These are phyloP conservation scores for Fusarium tricinctum DNA, from an alignment of 2,329 filamentous ascomycete genomes.

Conservation along the genomic window DNA sequence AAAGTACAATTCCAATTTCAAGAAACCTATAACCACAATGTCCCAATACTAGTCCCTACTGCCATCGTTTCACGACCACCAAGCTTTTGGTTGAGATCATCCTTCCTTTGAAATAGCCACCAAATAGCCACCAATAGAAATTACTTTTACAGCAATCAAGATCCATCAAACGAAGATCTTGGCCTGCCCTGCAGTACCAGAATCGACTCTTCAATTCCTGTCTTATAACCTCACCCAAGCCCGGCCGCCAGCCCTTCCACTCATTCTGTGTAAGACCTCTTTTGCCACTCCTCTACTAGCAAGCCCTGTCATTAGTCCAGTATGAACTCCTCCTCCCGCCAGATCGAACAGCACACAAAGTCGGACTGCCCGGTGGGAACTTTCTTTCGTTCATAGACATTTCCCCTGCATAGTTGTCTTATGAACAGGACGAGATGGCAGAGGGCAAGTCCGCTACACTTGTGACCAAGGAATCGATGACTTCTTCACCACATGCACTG, in stretches of 20 bases:
- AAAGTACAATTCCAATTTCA: no score
- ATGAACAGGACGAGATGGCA: slow-evolving; percentile 12
- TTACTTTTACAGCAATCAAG: slow-evolving; percentile 3
- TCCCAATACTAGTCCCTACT: no score
- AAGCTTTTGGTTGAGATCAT: no score
- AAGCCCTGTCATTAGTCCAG: neutral
- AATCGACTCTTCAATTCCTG: neutral
- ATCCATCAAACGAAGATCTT: neutral
- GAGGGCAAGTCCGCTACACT: neutral
- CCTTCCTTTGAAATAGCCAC: neutral
- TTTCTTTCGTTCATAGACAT: slow-evolving; percentile 10
- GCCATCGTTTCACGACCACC: no score
- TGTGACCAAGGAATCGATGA: neutral
- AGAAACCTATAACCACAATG: no score
- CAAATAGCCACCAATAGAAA: neutral
- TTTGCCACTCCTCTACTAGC: slow-evolving; percentile 1
- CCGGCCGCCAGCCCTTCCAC: neutral
- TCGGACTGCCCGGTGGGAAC: slow-evolving; percentile 9
- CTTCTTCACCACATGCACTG: neutral
- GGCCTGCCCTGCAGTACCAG: slow-evolving; percentile 2
- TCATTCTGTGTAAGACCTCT: neutral
- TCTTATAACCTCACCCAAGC: accelerated
- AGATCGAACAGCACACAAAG: slow-evolving; percentile 7
- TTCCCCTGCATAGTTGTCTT: slow-evolving; percentile 9
- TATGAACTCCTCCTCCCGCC: neutral